Conservation (phyloP, 768 basidiomycete species). For the Cyathus striatus region DNA sequence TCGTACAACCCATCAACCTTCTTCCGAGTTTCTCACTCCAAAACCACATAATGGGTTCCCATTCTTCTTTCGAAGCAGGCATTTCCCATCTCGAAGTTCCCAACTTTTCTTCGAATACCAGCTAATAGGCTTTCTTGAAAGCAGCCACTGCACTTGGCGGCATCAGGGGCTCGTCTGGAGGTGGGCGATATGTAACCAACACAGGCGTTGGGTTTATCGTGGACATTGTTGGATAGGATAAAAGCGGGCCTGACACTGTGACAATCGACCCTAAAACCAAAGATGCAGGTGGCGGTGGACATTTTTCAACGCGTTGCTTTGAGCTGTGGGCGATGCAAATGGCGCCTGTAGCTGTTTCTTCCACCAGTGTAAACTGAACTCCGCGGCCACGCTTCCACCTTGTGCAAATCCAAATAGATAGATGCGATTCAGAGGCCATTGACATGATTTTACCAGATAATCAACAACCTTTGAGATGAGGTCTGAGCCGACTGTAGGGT, state of each 20-base stretch:
- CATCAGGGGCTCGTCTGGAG: slow-evolving; percentile 39
- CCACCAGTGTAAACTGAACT: slow-evolving; percentile 60
- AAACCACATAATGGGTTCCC: slow-evolving; percentile 82
- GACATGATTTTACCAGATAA: slow-evolving; percentile 53
- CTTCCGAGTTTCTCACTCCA: slow-evolving; percentile 68
- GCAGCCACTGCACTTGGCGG: slow-evolving; percentile 39
- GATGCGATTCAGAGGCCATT: slow-evolving; percentile 65
- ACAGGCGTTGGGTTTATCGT: slow-evolving; percentile 53
- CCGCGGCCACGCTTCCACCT: slow-evolving; percentile 74
- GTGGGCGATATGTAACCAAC: slow-evolving; percentile 51
- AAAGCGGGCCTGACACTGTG: slow-evolving; percentile 64
- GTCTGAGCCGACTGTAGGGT: slow-evolving; percentile 66
- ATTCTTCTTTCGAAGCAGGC: slow-evolving; percentile 72
- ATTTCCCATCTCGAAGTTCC: slow-evolving; percentile 49
- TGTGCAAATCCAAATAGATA: slow-evolving; percentile 89
- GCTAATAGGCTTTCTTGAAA: slow-evolving; percentile 57
- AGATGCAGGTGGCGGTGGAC: slow-evolving; percentile 7
- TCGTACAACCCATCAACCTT: slow-evolving; percentile 62
- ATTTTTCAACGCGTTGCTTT: too few relatives aligned
- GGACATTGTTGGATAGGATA: slow-evolving; percentile 70
- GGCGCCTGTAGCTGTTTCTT: slow-evolving; percentile 23
- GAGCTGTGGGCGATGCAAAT: slow-evolving; percentile 6
- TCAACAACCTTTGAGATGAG: slow-evolving; percentile 46
- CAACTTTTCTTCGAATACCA: slow-evolving; percentile 44
- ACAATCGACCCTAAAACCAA: slow-evolving; percentile 61